These are phyloP conservation scores for Hippophae tibetana DNA, from an alignment of 306 rosid genomes.

Conservation along the genomic window DNA sequence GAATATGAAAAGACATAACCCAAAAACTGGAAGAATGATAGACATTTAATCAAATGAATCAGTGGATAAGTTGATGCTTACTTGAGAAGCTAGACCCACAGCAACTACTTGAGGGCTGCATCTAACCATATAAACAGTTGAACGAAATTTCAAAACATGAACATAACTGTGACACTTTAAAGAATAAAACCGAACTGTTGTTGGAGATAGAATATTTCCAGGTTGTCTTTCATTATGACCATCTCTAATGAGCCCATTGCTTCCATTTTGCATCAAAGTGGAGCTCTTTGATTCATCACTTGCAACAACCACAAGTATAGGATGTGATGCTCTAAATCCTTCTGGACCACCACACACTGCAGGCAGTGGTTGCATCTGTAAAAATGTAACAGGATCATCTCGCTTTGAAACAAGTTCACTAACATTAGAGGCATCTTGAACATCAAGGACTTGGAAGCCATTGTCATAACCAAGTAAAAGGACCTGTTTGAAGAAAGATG, in stretches of 20 bases:
- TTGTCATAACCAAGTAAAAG: conserved; percentile 83
- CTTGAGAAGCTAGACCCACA: conserved; percentile 91
- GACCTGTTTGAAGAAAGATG: conserved; percentile 49
- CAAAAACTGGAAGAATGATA: no score
- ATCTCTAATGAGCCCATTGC: conserved; percentile 48
- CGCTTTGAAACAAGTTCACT: conserved; percentile 73
- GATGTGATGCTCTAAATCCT: conserved; percentile 82
- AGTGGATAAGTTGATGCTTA: conserved; percentile 33
- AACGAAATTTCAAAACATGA: conserved; percentile 88
- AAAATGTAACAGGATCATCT: conserved; percentile 90
- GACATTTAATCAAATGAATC: background rate
- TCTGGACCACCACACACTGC: conserved; percentile 37
- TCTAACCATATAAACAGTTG: conserved; percentile 87
- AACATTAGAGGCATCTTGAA: conserved; percentile 72
- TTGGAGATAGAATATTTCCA: conserved; percentile 40
- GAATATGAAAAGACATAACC: no score
- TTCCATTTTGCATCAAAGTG: conserved; percentile 52
- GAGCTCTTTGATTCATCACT: conserved; percentile 72
- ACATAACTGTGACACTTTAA: conserved; percentile 72
- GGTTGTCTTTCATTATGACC: conserved; percentile 32
- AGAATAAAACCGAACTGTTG: conserved; percentile 87
- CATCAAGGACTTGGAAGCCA: conserved; percentile 94
- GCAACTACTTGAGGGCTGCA: conserved; percentile 91
- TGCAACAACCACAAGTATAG: conserved; percentile 87
- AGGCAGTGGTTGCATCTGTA: conserved; percentile 87